Evolutionary conservation across 352 stramenopile species (phyloP).

Genomic region (Phytophthora pseudosyringae): DNA sequence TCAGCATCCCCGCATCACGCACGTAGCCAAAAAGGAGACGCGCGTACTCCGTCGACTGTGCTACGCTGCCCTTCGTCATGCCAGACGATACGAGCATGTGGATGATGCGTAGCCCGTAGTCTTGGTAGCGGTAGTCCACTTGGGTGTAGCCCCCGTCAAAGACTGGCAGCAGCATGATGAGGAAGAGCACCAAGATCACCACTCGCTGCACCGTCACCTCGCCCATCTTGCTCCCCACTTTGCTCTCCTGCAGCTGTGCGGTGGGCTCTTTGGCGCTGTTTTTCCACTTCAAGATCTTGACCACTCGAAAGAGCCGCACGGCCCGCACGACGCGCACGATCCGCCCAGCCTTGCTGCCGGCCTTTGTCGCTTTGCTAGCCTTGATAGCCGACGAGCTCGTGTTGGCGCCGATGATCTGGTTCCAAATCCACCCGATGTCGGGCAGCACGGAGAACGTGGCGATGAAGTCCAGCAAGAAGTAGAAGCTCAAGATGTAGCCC

Average conservation of each 20-base stretch:
- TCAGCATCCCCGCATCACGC: conserved; percentile 57
- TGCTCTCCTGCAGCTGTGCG: conserved; percentile 77
- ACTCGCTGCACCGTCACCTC: conserved; percentile 88
- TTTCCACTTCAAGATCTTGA: conserved; percentile 90
- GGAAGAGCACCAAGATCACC: conserved; percentile 90
- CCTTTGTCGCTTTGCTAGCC: conserved; percentile 72
- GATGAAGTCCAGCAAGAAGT: conserved; percentile 90
- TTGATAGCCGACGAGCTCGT: conserved; percentile 65
- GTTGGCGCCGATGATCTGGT: conserved; percentile 68
- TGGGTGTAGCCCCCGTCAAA: conserved; percentile 86
- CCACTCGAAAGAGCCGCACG: conserved; percentile 83
- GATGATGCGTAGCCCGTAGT: conserved; percentile 81
- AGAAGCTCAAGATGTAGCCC: conserved; percentile 91
- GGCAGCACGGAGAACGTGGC: conserved; percentile 84
- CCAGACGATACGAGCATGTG: conserved; percentile 73
- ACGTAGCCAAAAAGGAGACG: conserved; percentile 74
- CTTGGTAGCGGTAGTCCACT: conserved; percentile 84
- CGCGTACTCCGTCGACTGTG: conserved; percentile 53
- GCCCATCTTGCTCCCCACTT: conserved; percentile 90
- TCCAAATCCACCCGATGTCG: conserved; percentile 87
- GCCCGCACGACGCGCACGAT: conserved; percentile 88
- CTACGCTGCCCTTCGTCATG: conserved; percentile 30
- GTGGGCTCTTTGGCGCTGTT: conserved; percentile 57
- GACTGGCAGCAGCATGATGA: conserved; percentile 89
- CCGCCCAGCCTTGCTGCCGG: conserved; percentile 79